Base-by-base conservation (phyloP, 2,329 filamentous ascomycete species). In the Colletotrichum trifolii region DNA sequence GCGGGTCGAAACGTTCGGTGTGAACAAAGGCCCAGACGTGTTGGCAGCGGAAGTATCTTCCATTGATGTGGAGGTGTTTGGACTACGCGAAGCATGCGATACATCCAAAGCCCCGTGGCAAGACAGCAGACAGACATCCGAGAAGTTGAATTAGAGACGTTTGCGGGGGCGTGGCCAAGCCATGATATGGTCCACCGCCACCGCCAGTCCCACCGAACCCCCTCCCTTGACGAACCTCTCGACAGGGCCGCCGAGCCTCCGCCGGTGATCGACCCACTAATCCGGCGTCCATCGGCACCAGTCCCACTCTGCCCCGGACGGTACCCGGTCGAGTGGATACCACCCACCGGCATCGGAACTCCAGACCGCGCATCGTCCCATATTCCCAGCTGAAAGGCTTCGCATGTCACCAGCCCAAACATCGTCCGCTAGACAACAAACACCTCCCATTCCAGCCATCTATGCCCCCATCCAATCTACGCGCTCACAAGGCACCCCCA, bases 141-240 rank as follows among this genome's bases (percentile, higher is more conserved):
- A 60, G 61, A 34, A 17, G 61, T 64, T 45, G 15, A 49, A 38
- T 60, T 64, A 48, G 49, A n/a, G 40, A 42, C 36, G 43, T 2
- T 11, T 33, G 43, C 56, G 36, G 56, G 56, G 39, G 55, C 25
- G 36, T 0, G 48, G 13, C 34, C 33, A 52, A 52, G 46, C 10
- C 33, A 38, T n/a, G 15, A 25, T 25, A 25, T 25, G 25, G 25
- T 25, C 25, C 25, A 25, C 25, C 25, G 25, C 25, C 25, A 25
- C 25, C 25, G 25, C 25, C 25, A 25, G 1, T 25, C 25, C 25
- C 25, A 38, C 52, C 47, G 33, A 34, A n/a, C 5, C 42, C 5
- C 42, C 13, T 15, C 62, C 50, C 6, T 38, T n/a, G 13, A 17
- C 11, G 17, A 12, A 17, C 7, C 35, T 34, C 34, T 49, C 17